Evolutionary conservation across 805 yeast genomes (phyloP).

Genomic region (Cyberlindnera americana): DNA sequence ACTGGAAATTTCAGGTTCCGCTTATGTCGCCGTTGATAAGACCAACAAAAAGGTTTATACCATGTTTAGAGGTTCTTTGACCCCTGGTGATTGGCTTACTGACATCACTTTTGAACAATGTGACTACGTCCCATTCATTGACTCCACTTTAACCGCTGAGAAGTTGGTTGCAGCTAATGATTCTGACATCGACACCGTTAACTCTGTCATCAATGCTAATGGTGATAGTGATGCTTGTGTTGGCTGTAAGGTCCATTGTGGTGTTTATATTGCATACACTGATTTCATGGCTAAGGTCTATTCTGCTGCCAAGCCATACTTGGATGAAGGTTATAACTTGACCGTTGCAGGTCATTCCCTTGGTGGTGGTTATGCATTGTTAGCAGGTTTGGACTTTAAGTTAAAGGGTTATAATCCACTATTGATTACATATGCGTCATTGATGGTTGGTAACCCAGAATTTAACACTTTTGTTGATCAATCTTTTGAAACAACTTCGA

Average conservation of each 20-base stretch:
- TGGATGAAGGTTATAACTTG: constrained; percentile 43
- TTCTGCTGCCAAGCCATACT: constrained; percentile 31
- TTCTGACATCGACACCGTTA: constrained; percentile 1
- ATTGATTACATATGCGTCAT: constrained; percentile 60
- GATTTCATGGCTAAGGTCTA: constrained; percentile 43
- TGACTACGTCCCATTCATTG: constrained; percentile 40
- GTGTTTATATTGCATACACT: constrained; percentile 41
- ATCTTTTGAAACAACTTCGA: constrained; percentile 38
- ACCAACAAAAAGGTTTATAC: constrained; percentile 40
- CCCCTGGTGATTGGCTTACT: constrained; percentile 58
- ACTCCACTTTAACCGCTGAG: constrained; percentile 1
- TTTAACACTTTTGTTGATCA: constrained; percentile 51
- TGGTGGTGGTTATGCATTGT: constrained; percentile 66
- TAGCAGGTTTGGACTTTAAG: constrained; percentile 60
- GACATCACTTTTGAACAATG: constrained; percentile 50
- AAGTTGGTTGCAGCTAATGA: not conserved
- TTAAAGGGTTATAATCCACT: constrained; percentile 53
- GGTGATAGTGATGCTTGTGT: constrained; percentile 34
- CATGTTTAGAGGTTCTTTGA: constrained; percentile 62
- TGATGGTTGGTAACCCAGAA: constrained; percentile 55
- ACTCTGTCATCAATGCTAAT: constrained; percentile 1
- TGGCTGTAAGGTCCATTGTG: constrained; percentile 59
- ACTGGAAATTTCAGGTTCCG: constrained; percentile 49
- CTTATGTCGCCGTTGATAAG: constrained; percentile 51
- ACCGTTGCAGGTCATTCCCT: constrained; percentile 66